phyloP scores from a whole-genome alignment of 176 grass and related monocot genomes.

The Microstegium vimineum region DNA sequence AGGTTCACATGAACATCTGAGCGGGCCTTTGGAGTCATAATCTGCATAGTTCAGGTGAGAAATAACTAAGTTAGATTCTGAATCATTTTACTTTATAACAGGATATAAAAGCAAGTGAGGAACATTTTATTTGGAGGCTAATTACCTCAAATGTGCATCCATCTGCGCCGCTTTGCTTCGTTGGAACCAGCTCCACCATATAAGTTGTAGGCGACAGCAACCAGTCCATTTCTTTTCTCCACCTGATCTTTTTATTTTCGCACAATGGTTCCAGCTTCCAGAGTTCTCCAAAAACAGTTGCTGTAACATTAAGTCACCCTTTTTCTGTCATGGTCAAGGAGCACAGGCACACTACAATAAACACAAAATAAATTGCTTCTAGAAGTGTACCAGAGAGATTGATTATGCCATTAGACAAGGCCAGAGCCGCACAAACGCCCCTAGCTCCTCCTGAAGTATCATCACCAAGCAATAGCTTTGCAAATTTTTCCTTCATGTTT shows the following conservation, averaged over 20 bases:
- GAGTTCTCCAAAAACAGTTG: constrained; percentile 86
- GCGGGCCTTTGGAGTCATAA: constrained; percentile 95
- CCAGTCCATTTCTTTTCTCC: constrained; percentile 97
- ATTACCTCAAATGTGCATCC: constrained; percentile 74
- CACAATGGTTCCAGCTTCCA: constrained; percentile 96
- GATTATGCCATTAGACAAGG: constrained; percentile 81
- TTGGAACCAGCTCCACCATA: constrained; percentile 97
- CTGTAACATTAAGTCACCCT: constrained; percentile 28
- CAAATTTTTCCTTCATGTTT: constrained; percentile 87
- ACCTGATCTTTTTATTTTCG: constrained; percentile 74
- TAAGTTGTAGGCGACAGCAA: constrained; percentile 88
- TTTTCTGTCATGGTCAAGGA: constrained; percentile 6
- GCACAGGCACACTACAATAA: neutral
- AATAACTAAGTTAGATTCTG: neutral
- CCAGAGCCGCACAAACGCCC: constrained; percentile 71
- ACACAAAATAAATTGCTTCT: constrained; percentile 9
- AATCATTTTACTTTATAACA: neutral
- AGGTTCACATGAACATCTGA: constrained; percentile 95
- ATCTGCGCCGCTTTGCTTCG: constrained; percentile 78
- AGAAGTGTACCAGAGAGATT: constrained; percentile 75
- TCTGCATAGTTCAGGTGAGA: constrained; percentile 43
- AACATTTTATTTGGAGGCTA: neutral
- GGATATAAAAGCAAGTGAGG: neutral
- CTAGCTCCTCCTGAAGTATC: constrained; percentile 76
- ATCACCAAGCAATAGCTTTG: constrained; percentile 83